These are phyloP conservation scores for Penicillium sp. DNA, from an alignment of 2,329 filamentous ascomycete genomes.

Conservation along the genomic window DNA sequence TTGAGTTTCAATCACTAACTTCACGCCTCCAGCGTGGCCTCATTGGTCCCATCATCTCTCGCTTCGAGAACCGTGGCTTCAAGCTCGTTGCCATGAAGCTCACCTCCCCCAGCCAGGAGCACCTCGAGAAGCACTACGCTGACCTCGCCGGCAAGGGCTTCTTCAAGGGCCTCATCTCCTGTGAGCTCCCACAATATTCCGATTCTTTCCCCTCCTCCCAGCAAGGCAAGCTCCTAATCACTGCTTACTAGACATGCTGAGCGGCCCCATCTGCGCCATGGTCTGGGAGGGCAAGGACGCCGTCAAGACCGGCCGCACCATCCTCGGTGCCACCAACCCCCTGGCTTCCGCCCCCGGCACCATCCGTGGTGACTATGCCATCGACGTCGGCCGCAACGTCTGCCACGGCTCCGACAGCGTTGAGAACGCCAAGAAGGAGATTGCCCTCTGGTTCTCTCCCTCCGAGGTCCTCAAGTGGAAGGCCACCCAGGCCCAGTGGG, in stretches of 20 bases:
- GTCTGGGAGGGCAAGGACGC: slow-evolving; percentile 99
- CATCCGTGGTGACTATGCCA: slow-evolving; percentile 93
- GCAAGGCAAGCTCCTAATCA: slow-evolving; percentile 20
- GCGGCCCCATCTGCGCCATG: slow-evolving; percentile 97
- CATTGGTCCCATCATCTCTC: slow-evolving; percentile 93
- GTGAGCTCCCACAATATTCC: slow-evolving; percentile 55
- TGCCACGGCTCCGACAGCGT: slow-evolving; percentile 99
- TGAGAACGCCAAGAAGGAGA: slow-evolving; percentile 99
- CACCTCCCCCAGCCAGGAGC: slow-evolving; percentile 80
- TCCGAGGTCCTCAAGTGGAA: slow-evolving; percentile 85
- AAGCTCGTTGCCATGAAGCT: slow-evolving; percentile 99
- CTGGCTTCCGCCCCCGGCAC: slow-evolving; percentile 91
- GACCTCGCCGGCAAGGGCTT: slow-evolving; percentile 94
- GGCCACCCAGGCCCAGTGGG: slow-evolving; percentile 82
- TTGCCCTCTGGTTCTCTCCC: slow-evolving; percentile 95
- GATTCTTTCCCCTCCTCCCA: background rate
- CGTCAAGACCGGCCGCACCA: slow-evolving; percentile 94
- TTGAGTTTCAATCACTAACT: slow-evolving; percentile 29
- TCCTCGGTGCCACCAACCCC: slow-evolving; percentile 99
- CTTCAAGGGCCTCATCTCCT: slow-evolving; percentile 91
- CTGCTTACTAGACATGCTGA: slow-evolving; percentile 76
- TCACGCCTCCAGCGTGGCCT: slow-evolving; percentile 75
- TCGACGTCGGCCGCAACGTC: slow-evolving; percentile 94
- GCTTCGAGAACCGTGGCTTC: slow-evolving; percentile 98
- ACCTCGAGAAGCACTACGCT: slow-evolving; percentile 97